These are phyloP conservation scores for Dactylorhiza incarnata DNA, from an alignment of 106 monocot species.

Conservation along the genomic window DNA sequence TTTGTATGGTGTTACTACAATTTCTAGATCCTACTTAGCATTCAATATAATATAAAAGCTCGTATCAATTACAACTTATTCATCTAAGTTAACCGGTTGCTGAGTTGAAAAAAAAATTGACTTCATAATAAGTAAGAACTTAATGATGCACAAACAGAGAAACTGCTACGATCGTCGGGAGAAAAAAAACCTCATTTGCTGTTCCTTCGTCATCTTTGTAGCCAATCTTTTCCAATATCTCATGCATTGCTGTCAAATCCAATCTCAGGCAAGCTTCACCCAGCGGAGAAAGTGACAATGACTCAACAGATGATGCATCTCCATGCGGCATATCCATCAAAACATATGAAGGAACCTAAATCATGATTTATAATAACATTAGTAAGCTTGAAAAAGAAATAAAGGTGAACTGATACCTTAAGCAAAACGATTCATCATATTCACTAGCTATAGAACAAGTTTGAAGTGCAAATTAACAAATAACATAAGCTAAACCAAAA, in stretches of 20 bases:
- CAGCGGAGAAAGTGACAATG: conserved; percentile 70
- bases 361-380: not conserved
- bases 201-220: conserved; percentile 98
- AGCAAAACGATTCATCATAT: not conserved
- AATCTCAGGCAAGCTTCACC: conserved; percentile 84
- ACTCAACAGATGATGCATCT: conserved; percentile 54
- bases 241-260: conserved; percentile 95
- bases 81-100: not conserved
- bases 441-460: not conserved
- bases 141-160: not conserved
- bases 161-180: not conserved
- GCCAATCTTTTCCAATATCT: conserved; percentile 70
- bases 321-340: conserved; percentile 81
- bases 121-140: not conserved
- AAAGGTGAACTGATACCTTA: not conserved
- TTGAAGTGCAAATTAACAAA: not conserved
- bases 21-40: not conserved
- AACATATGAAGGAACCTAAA: conserved; percentile 75
- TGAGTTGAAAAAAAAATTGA: not conserved
- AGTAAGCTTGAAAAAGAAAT: not conserved
- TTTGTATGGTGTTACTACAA: not conserved
- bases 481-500: not conserved
- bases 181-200: conserved; percentile 69
- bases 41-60: not conserved
- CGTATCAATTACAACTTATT: not conserved